phyloP scores from a whole-genome alignment of 148 eudicot genomes.

The Amaranthus cruentus region DNA sequence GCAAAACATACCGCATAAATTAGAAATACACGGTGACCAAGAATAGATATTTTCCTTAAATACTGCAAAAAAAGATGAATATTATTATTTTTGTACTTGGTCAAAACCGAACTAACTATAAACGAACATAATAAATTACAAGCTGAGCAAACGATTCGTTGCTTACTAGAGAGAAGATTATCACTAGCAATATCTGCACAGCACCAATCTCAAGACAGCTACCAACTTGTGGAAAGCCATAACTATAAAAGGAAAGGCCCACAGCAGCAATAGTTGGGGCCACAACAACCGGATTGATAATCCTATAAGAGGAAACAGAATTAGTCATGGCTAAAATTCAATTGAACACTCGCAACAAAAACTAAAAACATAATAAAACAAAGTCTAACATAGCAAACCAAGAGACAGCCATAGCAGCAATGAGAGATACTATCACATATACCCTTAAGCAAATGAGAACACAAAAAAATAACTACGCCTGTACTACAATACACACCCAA shows the following conservation, averaged over 20 bases:
- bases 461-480: background rate
- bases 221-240: slow-evolving; percentile 92
- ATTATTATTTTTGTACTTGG: background rate
- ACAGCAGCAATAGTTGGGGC: slow-evolving; percentile 98
- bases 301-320: slow-evolving; percentile 37
- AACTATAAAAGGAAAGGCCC: slow-evolving; percentile 93
- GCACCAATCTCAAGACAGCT: slow-evolving; percentile 92
- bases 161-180: slow-evolving; percentile 92
- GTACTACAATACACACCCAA: background rate
- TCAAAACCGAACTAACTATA: background rate
- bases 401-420: background rate
- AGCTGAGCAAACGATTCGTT: slow-evolving; percentile 5
- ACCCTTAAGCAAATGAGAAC: background rate
- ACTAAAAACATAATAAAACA: background rate
- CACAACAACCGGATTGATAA: slow-evolving; percentile 96
- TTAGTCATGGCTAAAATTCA: slow-evolving; percentile 1
- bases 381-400: background rate
- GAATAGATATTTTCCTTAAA: slow-evolving; percentile 85
- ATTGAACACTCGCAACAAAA: background rate
- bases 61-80: slow-evolving; percentile 54
- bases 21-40: slow-evolving; percentile 92
- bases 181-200: slow-evolving; percentile 75
- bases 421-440: background rate
- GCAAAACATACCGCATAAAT: slow-evolving; percentile 75
- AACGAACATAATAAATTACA: slow-evolving; percentile 3